Base-by-base conservation (phyloP, 2,329 filamentous ascomycete genomes). In the Neocatenulostroma microsporum region DNA sequence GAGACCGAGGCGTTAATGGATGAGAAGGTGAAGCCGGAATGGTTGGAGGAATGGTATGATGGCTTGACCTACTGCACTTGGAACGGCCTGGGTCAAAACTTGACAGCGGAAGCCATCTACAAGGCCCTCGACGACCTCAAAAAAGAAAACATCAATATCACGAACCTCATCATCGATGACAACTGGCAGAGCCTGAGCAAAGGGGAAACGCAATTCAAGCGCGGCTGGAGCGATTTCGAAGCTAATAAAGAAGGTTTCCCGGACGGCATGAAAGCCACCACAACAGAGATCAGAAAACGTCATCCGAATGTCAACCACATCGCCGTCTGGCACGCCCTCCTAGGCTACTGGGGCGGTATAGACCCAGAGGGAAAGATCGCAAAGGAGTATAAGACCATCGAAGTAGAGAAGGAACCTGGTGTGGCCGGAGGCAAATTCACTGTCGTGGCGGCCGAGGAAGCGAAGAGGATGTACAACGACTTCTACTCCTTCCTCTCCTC, bases 11-110 rank as follows among this genome's bases (percentile, higher is more conserved):
- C 63, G 1, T 49, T 73, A 6, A 60, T 61, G 12, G 62, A 67
- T 10, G 54, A 68, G 18, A 70, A 70, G 4, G 62, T 80, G 21
- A 69, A 70, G 25, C 51, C 57, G 5, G 61, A 78, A 54, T 94
- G 86, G 86, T 65, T 84, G 32, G 78, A 91, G 45, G 78, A 84
- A 41, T 95, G 88, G 50, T 88, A 88, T 55, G 91, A 96, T 58
- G 86, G 87, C 0, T 67, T 98, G 24, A 84, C 87, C 0, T 98
- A 91, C 56, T 98, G 91, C 58, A 98, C 91, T 1, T 98, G 91
- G 91, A 98, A 96, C 55, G 83, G 80, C 0, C 69, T 98, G 0
- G 91, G 91, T 0, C 85, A 93, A 51, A 67, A 80, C 29, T 68
- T 98, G 21, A 91, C 80, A 0, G 84, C 89, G 42, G 70, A 84